Evolutionary conservation across 1,284 basidiomycete genomes (phyloP), one percentile per base, ranked within the genome.

Genomic region (Trametes versicolor): DNA sequence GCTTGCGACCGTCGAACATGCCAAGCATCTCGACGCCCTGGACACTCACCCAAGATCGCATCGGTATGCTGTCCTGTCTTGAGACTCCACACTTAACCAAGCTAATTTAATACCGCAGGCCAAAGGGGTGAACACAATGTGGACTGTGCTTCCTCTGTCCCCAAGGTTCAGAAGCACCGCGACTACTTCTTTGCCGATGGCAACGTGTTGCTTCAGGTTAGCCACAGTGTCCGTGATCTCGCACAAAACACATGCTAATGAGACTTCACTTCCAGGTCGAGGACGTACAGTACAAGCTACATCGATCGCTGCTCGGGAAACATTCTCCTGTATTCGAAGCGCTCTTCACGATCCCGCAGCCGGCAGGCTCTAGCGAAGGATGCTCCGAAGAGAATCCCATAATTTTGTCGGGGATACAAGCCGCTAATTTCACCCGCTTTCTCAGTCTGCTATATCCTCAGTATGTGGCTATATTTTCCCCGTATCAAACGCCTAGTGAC

Each of bases 141-240:
- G 48, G 23, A 13, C 27, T 15, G 25, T 27, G 25, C 48, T 17
- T 27, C 23, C 23, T 23, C 19, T 5, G 9, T 39, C 1, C n/a
- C 2, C 13, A 37, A 32, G 39, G 53, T 27, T 13, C 43, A 56
- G 29, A 56, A 47, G 34, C 57, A 65, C 41, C 29, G 48, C 29
- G 64, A 69, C 2, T 71, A 65, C 45, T 71, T 65, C 56, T 70
- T 67, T 37, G 61, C 63, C 2, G 70, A 71, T 25, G 68, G 70
- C 10, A 71, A 71, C 43, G 61, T 70, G 7, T 21, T 70, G 2
- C 21, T 71, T 10, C 66, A 66, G 58, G 70, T 70, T 9, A 8
- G 59, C 41, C 3, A 19, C 19, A 3, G 17, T 1, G n/a, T 43
- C 15, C 19, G 19, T 17, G 29, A 32, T 32, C 3, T 19, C 17